A percentile compares a stretch with the other conserved stretches of the same genome.
Evolutionary conservation across 768 basidiomycete genomes (phyloP).

Genomic region (Krasilnikovozyma curviuscula): DNA sequence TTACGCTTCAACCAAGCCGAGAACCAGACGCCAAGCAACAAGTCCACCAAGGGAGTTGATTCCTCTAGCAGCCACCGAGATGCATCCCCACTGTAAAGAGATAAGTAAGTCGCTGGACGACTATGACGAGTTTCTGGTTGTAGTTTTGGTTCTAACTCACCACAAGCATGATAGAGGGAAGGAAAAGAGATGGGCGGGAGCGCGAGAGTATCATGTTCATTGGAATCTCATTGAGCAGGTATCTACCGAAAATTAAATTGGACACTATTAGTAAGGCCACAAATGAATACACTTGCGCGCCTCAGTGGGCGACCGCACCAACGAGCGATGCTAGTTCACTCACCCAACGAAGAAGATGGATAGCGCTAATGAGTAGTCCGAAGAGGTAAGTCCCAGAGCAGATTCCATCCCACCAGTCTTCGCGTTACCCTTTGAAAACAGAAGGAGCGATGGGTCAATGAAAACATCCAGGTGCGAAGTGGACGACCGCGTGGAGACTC

Average conservation of each 20-base stretch:
- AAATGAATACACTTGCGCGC: too few species aligned
- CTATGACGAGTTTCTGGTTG: too few species aligned
- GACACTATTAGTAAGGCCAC: too few species aligned
- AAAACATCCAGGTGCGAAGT: too few species aligned
- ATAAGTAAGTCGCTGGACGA: too few species aligned
- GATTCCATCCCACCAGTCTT: background rate
- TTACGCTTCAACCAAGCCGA: constrained; percentile 26
- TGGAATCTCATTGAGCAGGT: constrained; percentile 1
- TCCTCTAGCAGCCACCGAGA: background rate
- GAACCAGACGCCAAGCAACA: constrained; percentile 1
- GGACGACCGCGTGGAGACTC: background rate
- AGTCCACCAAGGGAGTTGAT: background rate
- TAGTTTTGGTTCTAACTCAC: too few species aligned
- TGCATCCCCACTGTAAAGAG: background rate
- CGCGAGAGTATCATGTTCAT: constrained; percentile 8
- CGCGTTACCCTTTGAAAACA: too few species aligned
- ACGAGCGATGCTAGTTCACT: too few species aligned
- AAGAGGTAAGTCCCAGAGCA: background rate
- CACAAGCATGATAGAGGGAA: too few species aligned
- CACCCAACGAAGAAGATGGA: constrained; percentile 5
- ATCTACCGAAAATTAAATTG: too few species aligned
- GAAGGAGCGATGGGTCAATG: background rate
- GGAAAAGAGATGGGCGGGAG: constrained; percentile 6
- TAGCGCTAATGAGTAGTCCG: constrained; percentile 1
- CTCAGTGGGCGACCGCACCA: too few species aligned